Conservation (phyloP, 371 early-diverging fungal species). For the Phascolomyces articulosus region DNA sequence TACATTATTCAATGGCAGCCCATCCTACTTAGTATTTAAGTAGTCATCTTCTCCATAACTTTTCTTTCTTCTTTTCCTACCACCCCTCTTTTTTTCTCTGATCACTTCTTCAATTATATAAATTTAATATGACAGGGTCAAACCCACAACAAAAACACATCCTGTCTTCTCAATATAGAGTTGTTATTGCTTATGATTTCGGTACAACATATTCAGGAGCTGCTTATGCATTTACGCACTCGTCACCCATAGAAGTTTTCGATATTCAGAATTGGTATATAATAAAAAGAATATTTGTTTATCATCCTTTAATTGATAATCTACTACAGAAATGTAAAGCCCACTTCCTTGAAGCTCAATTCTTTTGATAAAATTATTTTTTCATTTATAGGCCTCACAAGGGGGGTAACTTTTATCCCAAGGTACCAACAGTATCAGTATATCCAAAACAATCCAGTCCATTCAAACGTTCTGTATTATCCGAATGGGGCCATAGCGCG, state of each 20-base stretch:
- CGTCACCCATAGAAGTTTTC: slow-evolving; percentile 47
- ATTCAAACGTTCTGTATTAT: slow-evolving; percentile 23
- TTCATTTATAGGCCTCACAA: slow-evolving; percentile 49
- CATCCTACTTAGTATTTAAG: too few relatives aligned
- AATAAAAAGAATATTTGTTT: neutral
- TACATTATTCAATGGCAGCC: too few relatives aligned
- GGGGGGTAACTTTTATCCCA: slow-evolving; percentile 53
- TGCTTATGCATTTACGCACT: slow-evolving; percentile 60
- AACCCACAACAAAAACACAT: neutral
- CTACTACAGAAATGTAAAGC: too few relatives aligned
- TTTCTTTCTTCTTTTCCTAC: too few relatives aligned
- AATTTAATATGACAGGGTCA: neutral
- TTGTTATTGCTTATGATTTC: slow-evolving; percentile 54
- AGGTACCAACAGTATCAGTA: slow-evolving; percentile 49
- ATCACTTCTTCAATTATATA: too few relatives aligned
- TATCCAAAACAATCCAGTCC: slow-evolving; percentile 23
- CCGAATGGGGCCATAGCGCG: slow-evolving; percentile 60
- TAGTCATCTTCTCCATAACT: too few relatives aligned
- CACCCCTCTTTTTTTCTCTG: too few relatives aligned
- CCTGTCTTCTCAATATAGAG: slow-evolving; percentile 38
- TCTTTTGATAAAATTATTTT: too few relatives aligned
- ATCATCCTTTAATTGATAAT: too few relatives aligned
- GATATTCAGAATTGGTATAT: slow-evolving; percentile 59
- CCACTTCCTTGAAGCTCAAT: too few relatives aligned
- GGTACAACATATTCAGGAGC: slow-evolving; percentile 61